Evolutionary conservation across 257 asterid genomes (phyloP).

Genomic region (Striga asiatica): DNA sequence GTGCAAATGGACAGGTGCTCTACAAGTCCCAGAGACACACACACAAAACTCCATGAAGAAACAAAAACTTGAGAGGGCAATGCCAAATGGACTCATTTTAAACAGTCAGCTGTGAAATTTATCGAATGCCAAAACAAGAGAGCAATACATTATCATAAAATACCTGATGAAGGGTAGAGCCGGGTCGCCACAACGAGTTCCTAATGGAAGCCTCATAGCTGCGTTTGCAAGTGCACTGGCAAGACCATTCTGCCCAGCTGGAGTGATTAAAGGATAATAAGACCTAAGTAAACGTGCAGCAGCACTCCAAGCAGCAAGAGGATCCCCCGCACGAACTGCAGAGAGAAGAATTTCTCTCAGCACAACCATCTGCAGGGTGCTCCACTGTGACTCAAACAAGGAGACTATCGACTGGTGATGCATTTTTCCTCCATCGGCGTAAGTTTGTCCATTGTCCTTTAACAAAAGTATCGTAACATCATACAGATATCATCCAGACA

Average conservation of each 20-base stretch:
- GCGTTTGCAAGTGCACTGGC: constrained; percentile 79
- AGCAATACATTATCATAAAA: constrained; percentile 13
- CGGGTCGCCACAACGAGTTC: constrained; percentile 92
- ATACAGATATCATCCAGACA: constrained; percentile 13
- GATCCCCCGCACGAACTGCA: constrained; percentile 98
- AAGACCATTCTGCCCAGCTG: constrained; percentile 95
- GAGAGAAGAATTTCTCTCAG: constrained; percentile 89
- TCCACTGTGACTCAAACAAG: constrained; percentile 92
- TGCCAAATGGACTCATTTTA: not conserved
- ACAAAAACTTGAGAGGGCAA: not conserved
- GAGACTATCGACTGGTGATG: constrained; percentile 78
- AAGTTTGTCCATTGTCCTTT: constrained; percentile 51
- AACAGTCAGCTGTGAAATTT: constrained; percentile 6
- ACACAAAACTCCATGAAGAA: constrained; percentile 8
- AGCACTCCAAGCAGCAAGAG: constrained; percentile 99
- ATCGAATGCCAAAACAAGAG: constrained; percentile 11
- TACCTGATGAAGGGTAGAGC: constrained; percentile 96
- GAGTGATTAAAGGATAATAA: constrained; percentile 92
- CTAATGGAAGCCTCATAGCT: constrained; percentile 89
- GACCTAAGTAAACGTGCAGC: constrained; percentile 97
- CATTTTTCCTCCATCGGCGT: constrained; percentile 63
- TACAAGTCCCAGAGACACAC: constrained; percentile 8
- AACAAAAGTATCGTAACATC: constrained; percentile 8
- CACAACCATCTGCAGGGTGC: constrained; percentile 98
- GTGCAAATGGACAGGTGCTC: not conserved